Evolutionary conservation across 345 rosid genomes (phyloP).

Genomic region (Aethionema arabicum): DNA sequence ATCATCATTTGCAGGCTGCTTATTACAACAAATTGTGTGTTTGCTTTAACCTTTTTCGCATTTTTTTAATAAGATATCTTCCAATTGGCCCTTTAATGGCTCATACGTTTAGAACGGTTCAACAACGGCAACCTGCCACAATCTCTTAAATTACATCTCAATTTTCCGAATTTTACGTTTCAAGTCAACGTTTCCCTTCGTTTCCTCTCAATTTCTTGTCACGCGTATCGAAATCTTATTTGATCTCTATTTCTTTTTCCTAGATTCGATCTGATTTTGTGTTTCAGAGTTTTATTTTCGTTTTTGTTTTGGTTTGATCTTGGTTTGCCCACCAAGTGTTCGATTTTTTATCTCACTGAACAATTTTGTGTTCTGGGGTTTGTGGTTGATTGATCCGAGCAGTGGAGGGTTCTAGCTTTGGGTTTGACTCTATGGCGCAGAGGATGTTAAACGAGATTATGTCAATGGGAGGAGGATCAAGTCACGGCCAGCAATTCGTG

Average conservation of each 20-base stretch:
- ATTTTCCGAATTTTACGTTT: slow-evolving; percentile 30
- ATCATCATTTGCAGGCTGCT: too few relatives aligned
- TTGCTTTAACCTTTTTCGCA: background rate
- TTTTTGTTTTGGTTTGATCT: background rate
- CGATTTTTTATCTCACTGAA: slow-evolving; percentile 26
- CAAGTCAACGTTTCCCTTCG: slow-evolving; percentile 29
- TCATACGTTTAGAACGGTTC: slow-evolving; percentile 18
- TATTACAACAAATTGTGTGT: background rate
- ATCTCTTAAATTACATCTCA: slow-evolving; percentile 17
- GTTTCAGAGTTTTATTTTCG: background rate
- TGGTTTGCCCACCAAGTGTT: slow-evolving; percentile 18
- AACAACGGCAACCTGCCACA: slow-evolving; percentile 16
- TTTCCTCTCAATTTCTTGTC: slow-evolving; percentile 29
- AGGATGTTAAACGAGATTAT: slow-evolving; percentile 40
- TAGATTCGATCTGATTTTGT: slow-evolving; percentile 3
- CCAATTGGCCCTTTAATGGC: slow-evolving; percentile 21
- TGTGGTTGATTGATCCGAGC: slow-evolving; percentile 16
- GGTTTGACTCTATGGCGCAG: slow-evolving; percentile 43
- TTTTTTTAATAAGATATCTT: slow-evolving; percentile 1
- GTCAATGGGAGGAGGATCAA: slow-evolving; percentile 71
- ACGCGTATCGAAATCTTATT: background rate
- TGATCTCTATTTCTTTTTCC: slow-evolving; percentile 1
- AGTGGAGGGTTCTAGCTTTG: slow-evolving; percentile 23
- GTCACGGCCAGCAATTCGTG: slow-evolving; percentile 54
- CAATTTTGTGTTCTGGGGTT: background rate